Conservation (phyloP, 2,329 filamentous ascomycete species). For the Claviceps sp. region DNA sequence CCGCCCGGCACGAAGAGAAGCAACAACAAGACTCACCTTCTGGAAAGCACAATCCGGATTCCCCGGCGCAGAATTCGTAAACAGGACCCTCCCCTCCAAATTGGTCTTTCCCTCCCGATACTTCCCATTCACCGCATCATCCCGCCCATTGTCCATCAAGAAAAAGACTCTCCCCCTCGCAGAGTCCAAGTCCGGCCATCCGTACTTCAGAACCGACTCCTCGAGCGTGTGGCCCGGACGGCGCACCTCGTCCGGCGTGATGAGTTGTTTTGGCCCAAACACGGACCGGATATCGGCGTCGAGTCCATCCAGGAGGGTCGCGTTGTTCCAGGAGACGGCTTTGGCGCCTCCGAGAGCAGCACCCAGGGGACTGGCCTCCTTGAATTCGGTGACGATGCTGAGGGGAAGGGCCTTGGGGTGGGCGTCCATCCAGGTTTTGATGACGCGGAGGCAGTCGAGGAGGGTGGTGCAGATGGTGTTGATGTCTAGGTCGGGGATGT, state of each 20-base stretch:
- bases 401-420: conserved; percentile 32
- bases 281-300: conserved; percentile 33
- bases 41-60: conserved; percentile 32
- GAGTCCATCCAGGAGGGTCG: conserved; percentile 25
- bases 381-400: conserved; percentile 36
- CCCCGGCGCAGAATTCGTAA: conserved; percentile 34
- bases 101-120: conserved; percentile 22
- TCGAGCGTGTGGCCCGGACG: conserved; percentile 28
- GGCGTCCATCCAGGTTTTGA: conserved; percentile 30
- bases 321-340: conserved; percentile 29
- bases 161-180: conserved; percentile 33
- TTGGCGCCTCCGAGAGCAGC: conserved; percentile 19
- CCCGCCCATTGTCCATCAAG: conserved; percentile 35
- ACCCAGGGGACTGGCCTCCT: conserved; percentile 18
- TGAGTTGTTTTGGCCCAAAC: conserved; percentile 25
- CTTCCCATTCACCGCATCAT: conserved; percentile 21
- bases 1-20: background rate
- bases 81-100: conserved; percentile 31
- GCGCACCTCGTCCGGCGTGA: conserved; percentile 33
- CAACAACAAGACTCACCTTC: conserved; percentile 15
- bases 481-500: conserved; percentile 35
- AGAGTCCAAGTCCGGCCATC: conserved; percentile 33
- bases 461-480: conserved; percentile 33
- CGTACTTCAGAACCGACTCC: conserved; percentile 27
- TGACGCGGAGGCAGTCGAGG: conserved; percentile 25